Evolutionary conservation across 305 asterid genomes (phyloP).

Genomic region (Fraxinus albicans): DNA sequence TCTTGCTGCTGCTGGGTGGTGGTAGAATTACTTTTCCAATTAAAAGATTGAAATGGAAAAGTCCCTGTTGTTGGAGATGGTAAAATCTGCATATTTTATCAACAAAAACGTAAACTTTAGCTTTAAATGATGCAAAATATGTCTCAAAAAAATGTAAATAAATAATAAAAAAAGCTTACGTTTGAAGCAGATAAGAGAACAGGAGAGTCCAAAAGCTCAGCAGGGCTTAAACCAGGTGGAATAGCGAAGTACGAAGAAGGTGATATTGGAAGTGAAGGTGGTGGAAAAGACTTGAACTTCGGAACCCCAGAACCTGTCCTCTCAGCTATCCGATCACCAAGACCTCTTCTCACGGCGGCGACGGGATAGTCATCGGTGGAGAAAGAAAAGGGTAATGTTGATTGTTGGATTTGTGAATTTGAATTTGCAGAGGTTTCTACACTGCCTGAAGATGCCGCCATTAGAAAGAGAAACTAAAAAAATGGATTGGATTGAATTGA

Average conservation of each 20-base stretch:
- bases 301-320: constrained; percentile 65
- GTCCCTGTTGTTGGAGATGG: constrained; percentile 85
- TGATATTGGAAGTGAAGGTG: constrained; percentile 71
- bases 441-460: constrained; percentile 36
- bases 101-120: neutral
- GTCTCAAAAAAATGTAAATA: neutral
- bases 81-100: constrained; percentile 53
- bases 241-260: constrained; percentile 76
- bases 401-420: neutral
- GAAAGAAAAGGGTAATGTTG: constrained; percentile 26
- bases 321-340: constrained; percentile 57
- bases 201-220: constrained; percentile 76
- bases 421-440: constrained; percentile 24
- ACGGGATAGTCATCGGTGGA: constrained; percentile 32
- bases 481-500: neutral
- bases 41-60: constrained; percentile 46
- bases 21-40: constrained; percentile 44
- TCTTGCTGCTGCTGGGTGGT: constrained; percentile 34
- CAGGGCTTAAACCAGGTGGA: constrained; percentile 73
- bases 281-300: constrained; percentile 70
- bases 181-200: constrained; percentile 55
- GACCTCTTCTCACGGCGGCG: constrained; percentile 32
- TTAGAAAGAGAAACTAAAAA: constrained; percentile 20
- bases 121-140: neutral
- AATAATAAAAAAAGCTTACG: constrained; percentile 28